Evolutionary conservation across 495 filamentous ascomycete genomes (phyloP).

Genomic region (Aspergillus sclerotioniger): DNA sequence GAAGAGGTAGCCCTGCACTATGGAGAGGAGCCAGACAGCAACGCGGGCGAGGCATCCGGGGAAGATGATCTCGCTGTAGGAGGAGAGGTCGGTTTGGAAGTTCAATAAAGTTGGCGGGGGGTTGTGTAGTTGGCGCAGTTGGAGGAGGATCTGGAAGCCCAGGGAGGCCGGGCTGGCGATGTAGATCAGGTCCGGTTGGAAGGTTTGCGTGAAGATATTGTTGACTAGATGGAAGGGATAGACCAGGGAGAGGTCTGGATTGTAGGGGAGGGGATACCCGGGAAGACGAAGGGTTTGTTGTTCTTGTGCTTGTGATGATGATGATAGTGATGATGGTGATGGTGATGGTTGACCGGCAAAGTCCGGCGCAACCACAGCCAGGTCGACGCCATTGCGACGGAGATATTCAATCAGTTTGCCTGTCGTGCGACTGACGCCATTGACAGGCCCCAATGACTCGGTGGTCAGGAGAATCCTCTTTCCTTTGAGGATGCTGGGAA

Average conservation of each 20-base stretch:
- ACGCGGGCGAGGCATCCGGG: conserved; percentile 53
- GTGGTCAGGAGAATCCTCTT: conserved; percentile 60
- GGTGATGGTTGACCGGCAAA: conserved; percentile 26
- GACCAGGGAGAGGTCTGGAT: conserved; percentile 60
- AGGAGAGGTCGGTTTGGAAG: conserved; percentile 64
- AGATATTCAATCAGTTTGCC: conserved; percentile 61
- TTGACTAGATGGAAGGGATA: conserved; percentile 57
- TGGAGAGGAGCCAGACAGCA: conserved; percentile 52
- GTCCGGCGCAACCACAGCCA: conserved; percentile 58
- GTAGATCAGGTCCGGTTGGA: conserved; percentile 59
- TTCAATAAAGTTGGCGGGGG: conserved; percentile 58
- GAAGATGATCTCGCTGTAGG: conserved; percentile 61
- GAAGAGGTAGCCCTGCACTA: conserved; percentile 60
- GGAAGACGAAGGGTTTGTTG: conserved; percentile 40
- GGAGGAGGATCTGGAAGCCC: conserved; percentile 61
- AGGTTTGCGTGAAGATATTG: conserved; percentile 50
- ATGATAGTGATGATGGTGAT: not conserved
- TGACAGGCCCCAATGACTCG: conserved; percentile 64
- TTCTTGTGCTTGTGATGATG: conserved; percentile 20
- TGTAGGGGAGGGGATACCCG: conserved; percentile 63
- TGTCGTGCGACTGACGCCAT: conserved; percentile 63
- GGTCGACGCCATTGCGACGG: conserved; percentile 51
- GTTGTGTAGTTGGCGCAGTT: conserved; percentile 52
- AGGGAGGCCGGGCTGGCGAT: conserved; percentile 62
- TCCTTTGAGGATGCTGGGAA: conserved; percentile 48